These are phyloP conservation scores for Prunus yedoensis DNA, from an alignment of 331 rosid species.

Conservation along the genomic window DNA sequence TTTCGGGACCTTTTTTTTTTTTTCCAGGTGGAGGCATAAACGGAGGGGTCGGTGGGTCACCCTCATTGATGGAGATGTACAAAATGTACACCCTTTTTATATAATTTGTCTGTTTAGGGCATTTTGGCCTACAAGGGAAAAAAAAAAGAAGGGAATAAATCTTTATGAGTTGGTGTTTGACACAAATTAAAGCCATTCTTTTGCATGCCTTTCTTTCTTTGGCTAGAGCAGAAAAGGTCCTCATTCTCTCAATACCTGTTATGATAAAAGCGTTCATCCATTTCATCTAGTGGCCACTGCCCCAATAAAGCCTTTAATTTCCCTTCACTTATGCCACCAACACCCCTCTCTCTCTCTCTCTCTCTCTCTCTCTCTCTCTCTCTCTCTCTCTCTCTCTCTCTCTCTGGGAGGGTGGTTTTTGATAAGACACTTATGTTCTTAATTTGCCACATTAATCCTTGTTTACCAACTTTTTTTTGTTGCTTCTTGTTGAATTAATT, in stretches of 20 bases:
- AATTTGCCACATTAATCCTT: conserved; percentile 35
- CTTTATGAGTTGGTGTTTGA: conserved; percentile 8
- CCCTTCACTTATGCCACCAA: not conserved
- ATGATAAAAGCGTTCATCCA: conserved; percentile 34
- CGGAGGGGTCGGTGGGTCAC: not conserved
- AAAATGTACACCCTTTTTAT: too few species aligned
- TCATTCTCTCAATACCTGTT: conserved; percentile 25
- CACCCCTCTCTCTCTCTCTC: not conserved
- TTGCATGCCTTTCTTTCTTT: conserved; percentile 9
- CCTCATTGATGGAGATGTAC: not conserved
- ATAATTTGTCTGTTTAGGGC: not conserved
- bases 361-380: too few species aligned
- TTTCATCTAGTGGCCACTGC: conserved; percentile 30
- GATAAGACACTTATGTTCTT: conserved; percentile 39
- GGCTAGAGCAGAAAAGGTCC: conserved; percentile 29
- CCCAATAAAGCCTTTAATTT: too few species aligned
- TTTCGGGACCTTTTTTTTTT: not conserved
- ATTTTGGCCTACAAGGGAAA: not conserved
- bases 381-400: not conserved
- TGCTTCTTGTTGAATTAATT: conserved; percentile 17
- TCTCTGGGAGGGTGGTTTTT: conserved; percentile 11
- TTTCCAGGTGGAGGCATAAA: not conserved
- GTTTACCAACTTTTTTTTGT: conserved; percentile 21
- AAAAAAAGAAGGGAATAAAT: not conserved
- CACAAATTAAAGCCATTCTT: conserved; percentile 15